A percentile compares a stretch with the other conserved stretches of the same genome.
phyloP scores from a whole-genome alignment of 306 rosid genomes.

The Trifolium repens region DNA sequence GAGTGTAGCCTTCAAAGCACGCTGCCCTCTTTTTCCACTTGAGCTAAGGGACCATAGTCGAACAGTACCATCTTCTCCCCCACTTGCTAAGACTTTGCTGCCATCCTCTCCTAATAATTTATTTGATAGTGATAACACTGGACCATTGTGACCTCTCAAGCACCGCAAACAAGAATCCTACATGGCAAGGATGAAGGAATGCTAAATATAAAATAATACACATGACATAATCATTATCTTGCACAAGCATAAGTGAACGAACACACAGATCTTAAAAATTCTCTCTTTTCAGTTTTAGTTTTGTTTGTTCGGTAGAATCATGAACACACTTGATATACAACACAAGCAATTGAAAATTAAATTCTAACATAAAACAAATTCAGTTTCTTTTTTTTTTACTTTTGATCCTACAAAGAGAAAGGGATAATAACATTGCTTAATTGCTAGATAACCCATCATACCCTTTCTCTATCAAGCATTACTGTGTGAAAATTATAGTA shows the following conservation, averaged over 20 bases:
- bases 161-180: slow-evolving; percentile 67
- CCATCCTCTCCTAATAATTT: slow-evolving; percentile 72
- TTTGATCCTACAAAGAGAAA: not conserved
- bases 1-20: slow-evolving; percentile 71
- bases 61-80: slow-evolving; percentile 93
- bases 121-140: slow-evolving; percentile 76
- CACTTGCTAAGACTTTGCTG: slow-evolving; percentile 84
- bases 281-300: not conserved
- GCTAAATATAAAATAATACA: slow-evolving; percentile 15
- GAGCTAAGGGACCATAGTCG: slow-evolving; percentile 84
- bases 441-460: slow-evolving; percentile 1
- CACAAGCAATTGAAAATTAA: not conserved
- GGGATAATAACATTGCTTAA: not conserved
- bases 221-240: slow-evolving; percentile 15
- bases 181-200: slow-evolving; percentile 26
- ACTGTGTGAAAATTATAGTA: slow-evolving; percentile 7
- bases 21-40: slow-evolving; percentile 69
- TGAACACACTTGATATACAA: slow-evolving; percentile 6
- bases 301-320: slow-evolving; percentile 2
- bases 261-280: not conserved
- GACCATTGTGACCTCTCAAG: slow-evolving; percentile 86
- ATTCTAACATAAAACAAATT: slow-evolving; percentile 16
- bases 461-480: slow-evolving; percentile 18
- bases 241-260: slow-evolving; percentile 14
- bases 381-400: not conserved